These are phyloP conservation scores for Talaromyces wortmannii DNA, from an alignment of 495 filamentous ascomycete genomes.

Conservation along the genomic window DNA sequence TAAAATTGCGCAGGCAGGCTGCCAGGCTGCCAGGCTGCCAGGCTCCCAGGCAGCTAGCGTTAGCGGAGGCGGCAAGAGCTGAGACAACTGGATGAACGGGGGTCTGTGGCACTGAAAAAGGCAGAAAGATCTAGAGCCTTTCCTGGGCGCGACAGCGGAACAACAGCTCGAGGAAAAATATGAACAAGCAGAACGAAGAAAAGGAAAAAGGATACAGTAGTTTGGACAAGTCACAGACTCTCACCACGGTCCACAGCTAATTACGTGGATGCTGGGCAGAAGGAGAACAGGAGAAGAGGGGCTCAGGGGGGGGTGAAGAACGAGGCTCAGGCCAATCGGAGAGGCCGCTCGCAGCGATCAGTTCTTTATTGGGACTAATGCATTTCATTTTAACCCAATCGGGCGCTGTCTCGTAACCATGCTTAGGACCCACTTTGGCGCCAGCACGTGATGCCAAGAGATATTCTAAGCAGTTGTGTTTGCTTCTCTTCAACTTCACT, in stretches of 20 bases:
- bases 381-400: no score
- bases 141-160: neutral
- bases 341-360: neutral
- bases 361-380: no score
- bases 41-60: neutral
- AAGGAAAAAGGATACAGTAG: neutral
- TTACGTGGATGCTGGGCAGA: neutral
- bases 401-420: no score
- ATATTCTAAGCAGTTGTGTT: no score
- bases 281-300: neutral
- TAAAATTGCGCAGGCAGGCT: neutral
- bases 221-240: neutral
- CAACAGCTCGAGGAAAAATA: neutral
- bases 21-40: neutral
- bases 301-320: neutral
- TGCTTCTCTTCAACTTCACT: no score
- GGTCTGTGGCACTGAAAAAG: neutral
- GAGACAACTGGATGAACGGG: neutral
- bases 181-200: neutral
- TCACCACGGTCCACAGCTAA: neutral
- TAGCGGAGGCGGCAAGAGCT: neutral
- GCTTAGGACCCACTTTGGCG: no score
- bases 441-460: no score
- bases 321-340: neutral
- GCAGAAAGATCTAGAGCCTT: neutral